Evolutionary conservation across 164 flowering plant genomes (phyloP).

Genomic region (Nelumbo lutea): DNA sequence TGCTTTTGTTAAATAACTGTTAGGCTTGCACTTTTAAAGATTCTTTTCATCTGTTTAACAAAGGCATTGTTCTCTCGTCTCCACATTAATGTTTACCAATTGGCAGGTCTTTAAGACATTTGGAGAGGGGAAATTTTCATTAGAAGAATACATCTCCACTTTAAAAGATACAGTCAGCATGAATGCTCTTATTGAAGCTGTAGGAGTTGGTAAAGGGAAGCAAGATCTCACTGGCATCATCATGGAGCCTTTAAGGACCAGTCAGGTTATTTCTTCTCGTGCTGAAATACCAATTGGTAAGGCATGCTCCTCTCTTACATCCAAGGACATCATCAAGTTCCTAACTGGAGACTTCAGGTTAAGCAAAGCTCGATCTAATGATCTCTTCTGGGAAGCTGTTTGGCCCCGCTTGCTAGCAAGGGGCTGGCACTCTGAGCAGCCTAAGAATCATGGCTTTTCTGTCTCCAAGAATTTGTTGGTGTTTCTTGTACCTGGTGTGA

Average conservation of each 20-base stretch:
- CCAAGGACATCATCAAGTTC: slow-evolving; percentile 56
- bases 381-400: slow-evolving; percentile 97
- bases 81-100: slow-evolving; percentile 7
- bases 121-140: slow-evolving; percentile 49
- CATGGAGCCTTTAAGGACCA: slow-evolving; percentile 37
- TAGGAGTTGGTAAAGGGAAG: slow-evolving; percentile 85
- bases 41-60: not conserved
- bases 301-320: slow-evolving; percentile 64
- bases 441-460: slow-evolving; percentile 32
- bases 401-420: slow-evolving; percentile 95
- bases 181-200: slow-evolving; percentile 55
- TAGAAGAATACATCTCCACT: slow-evolving; percentile 64
- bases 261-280: slow-evolving; percentile 27
- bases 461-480: slow-evolving; percentile 48
- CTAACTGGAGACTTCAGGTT: slow-evolving; percentile 69
- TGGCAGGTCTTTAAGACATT: slow-evolving; percentile 59
- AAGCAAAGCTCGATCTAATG: slow-evolving; percentile 85
- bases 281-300: slow-evolving; percentile 64
- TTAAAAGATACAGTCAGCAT: slow-evolving; percentile 61
- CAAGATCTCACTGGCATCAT: slow-evolving; percentile 62
- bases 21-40: not conserved
- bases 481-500: slow-evolving; percentile 67
- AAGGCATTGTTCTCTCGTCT: not conserved
- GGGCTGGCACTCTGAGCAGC: slow-evolving; percentile 98
- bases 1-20: not conserved